Base-by-base conservation (phyloP, 2,329 filamentous ascomycete genomes). In the Neonectria sp. region DNA sequence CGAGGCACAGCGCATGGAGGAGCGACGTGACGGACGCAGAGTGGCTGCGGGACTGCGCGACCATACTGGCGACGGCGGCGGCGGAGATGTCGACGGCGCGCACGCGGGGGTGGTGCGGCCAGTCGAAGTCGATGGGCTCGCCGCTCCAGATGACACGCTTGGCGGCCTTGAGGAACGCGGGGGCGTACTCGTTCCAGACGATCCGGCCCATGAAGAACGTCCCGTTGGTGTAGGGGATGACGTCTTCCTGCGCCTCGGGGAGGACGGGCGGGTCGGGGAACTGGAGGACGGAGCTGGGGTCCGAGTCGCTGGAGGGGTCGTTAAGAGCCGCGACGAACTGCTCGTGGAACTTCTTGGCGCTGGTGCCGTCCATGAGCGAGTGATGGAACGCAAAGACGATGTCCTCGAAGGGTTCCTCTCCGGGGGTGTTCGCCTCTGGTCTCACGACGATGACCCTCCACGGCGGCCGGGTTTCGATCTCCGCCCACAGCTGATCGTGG, bases 361-460 rank as follows among this genome's bases (percentile, higher is more conserved):
- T 83, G 13, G 82, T 78, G 1, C 88, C 88, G 68, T 90, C 88
- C 27, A 82, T 81, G 21, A 90, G 78, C 0, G 82, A 80, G 69
- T 90, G 88, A 67, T 90, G 88, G 37, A 80, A 86, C 6, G 82
- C 79, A 68, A 89, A 87, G 6, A 83, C 68, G 13, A 87, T 66
- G 55, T 88, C 82, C 37, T 83, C 71, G 6, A 77, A 71, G 5
- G 73, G 53, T 1, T 55, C 31, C 3, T 69, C 49, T 5, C 67
- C 60, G 2, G 73, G 51, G 4, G 64, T 33, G 15, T 56, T 24
- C 49, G n/a, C 17, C 9, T 55, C 55, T 6, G 75, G 64, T 31
- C 76, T 72, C 25, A 83, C 73, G 49, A 86, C 78, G 2, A 80
- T 76, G 13, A 87, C 62, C 46, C 81, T 84, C 88, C 87, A 90